Conservation (phyloP, 2,329 filamentous ascomycete species). For the Cytospora piceae region DNA sequence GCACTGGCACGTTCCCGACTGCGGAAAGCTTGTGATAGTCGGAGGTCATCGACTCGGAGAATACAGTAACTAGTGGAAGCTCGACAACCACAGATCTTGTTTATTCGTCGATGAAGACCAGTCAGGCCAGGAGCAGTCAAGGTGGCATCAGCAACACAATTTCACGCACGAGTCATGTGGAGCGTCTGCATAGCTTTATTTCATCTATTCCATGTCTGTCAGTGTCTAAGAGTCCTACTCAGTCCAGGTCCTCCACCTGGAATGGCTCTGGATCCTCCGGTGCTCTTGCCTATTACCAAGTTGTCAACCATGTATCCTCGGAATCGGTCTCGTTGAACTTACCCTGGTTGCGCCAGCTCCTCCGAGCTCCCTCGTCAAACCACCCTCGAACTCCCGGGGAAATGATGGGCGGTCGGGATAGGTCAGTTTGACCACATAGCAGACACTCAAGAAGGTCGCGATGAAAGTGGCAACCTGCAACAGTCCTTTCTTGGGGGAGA, state of each 20-base stretch:
- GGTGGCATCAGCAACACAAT: neutral
- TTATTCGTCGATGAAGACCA: neutral
- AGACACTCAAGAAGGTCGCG: constrained; percentile 63
- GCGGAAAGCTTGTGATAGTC: neutral
- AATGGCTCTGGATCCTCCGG: constrained; percentile 59
- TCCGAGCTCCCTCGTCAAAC: constrained; percentile 75
- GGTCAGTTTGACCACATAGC: constrained; percentile 67
- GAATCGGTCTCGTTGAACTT: constrained; percentile 42
- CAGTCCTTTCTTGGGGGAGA: constrained; percentile 69
- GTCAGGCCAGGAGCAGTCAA: neutral
- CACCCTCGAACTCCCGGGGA: constrained; percentile 72
- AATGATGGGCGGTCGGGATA: constrained; percentile 75
- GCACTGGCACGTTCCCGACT: neutral
- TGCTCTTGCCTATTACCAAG: constrained; percentile 53
- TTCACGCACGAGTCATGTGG: neutral
- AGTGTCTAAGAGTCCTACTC: constrained; percentile 33
- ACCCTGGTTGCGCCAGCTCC: constrained; percentile 69
- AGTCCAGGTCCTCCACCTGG: constrained; percentile 37
- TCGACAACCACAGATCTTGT: neutral
- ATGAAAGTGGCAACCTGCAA: constrained; percentile 72
- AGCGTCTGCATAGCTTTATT: neutral
- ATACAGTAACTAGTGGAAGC: neutral
- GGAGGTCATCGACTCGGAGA: neutral
- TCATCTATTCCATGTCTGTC: neutral
- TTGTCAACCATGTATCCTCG: constrained; percentile 21